These are phyloP conservation scores for Schizochytrium sp. DNA, from an alignment of 108 stramenopile genomes.

Conservation along the genomic window DNA sequence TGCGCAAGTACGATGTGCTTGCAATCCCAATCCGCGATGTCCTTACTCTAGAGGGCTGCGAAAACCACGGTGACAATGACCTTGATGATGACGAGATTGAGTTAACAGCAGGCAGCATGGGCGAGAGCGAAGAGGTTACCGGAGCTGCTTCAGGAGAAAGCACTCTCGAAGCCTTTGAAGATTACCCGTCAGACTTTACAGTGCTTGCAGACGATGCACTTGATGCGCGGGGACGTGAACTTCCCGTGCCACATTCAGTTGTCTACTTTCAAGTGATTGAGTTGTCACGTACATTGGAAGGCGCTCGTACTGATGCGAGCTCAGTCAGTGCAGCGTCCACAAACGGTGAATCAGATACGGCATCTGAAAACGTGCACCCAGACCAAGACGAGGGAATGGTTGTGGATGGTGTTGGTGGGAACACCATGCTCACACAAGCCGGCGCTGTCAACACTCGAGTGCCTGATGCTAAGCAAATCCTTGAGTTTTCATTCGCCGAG, in stretches of 20 bases:
- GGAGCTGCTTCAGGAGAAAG: not conserved
- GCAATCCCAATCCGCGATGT: slow-evolving; percentile 35
- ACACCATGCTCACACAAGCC: slow-evolving; percentile 54
- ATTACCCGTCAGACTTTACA: not conserved
- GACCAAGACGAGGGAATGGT: slow-evolving; percentile 17
- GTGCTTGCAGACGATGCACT: not conserved
- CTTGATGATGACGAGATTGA: slow-evolving; percentile 57
- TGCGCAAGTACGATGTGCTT: slow-evolving; percentile 19
- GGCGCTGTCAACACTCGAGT: slow-evolving; percentile 59
- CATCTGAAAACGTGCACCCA: not conserved
- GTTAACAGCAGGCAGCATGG: not conserved
- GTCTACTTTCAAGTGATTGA: slow-evolving; percentile 53
- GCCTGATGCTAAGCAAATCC: not conserved
- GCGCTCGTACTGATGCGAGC: not conserved
- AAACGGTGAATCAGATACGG: not conserved
- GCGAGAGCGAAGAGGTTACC: not conserved
- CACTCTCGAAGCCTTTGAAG: slow-evolving; percentile 9
- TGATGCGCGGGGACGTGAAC: slow-evolving; percentile 4
- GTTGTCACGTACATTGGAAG: slow-evolving; percentile 23
- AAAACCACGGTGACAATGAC: not conserved
- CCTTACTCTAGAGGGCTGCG: not conserved
- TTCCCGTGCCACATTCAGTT: slow-evolving; percentile 3
- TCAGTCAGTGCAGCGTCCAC: not conserved
- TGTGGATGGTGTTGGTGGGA: slow-evolving; percentile 46
- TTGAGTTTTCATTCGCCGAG: slow-evolving; percentile 18